Evolutionary conservation across 192 early-diverging fungal species (phyloP).

Genomic region (Ambispora gerdemannii): DNA sequence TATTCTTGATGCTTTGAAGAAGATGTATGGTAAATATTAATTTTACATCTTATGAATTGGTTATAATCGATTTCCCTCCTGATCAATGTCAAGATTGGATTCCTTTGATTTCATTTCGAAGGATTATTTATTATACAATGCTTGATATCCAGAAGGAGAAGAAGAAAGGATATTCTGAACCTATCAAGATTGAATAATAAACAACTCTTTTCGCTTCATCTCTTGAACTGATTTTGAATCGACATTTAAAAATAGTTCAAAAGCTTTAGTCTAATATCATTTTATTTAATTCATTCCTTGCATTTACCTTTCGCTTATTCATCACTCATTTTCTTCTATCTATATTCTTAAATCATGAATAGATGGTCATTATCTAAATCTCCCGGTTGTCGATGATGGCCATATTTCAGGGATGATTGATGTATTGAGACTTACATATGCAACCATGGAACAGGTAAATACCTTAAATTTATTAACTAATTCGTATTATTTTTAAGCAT

Average conservation of each 20-base stretch:
- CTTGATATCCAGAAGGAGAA: constrained; percentile 20
- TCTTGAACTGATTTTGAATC: background rate
- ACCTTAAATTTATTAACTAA: background rate
- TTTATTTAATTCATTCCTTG: background rate
- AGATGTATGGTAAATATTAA: constrained; percentile 68
- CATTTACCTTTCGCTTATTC: background rate
- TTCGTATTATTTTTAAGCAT: background rate
- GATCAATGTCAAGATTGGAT: background rate
- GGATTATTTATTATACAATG: background rate
- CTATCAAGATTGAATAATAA: background rate
- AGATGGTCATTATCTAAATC: constrained; percentile 82
- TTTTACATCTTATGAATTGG: background rate
- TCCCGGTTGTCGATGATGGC: constrained; percentile 73
- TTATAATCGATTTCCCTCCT: background rate
- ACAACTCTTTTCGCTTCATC: no score
- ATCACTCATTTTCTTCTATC: no score
- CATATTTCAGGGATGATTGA: constrained; percentile 78
- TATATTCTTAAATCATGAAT: no score
- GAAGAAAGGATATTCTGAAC: background rate
- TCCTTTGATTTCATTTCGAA: background rate
- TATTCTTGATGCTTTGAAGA: constrained; percentile 78
- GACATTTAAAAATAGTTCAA: no score
- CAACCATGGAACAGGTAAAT: constrained; percentile 73
- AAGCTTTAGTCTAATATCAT: background rate
- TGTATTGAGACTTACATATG: constrained; percentile 79